Conservation (phyloP, 2,329 filamentous ascomycete species). For the Penicillium hesseltinei region DNA sequence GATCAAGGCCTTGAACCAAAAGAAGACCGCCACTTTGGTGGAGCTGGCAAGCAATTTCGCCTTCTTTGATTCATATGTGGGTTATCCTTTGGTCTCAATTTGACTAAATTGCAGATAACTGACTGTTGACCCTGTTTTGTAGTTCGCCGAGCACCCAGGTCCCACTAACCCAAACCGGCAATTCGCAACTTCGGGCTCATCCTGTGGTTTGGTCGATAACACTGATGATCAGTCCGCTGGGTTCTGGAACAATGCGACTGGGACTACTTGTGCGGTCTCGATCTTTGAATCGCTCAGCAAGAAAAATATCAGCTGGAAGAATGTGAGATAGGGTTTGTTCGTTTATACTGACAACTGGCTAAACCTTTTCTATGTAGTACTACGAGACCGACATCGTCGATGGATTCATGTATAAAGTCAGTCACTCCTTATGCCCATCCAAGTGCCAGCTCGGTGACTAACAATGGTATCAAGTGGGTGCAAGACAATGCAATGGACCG, state of each 20-base stretch:
- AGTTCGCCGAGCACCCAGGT: constrained; percentile 40
- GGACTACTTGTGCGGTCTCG: constrained; percentile 35
- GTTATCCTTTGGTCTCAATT: neutral
- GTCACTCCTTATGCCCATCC: neutral
- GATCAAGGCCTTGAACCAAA: constrained; percentile 39
- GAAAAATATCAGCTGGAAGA: constrained; percentile 41
- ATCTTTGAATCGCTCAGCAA: constrained; percentile 40
- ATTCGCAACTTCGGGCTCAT: constrained; percentile 16
- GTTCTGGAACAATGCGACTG: constrained; percentile 36
- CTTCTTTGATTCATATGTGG: constrained; percentile 39
- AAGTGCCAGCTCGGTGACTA: neutral
- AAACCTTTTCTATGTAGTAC: constrained; percentile 26
- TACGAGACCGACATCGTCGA: constrained; percentile 41
- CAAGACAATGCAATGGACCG: constrained; percentile 38
- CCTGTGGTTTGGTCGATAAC: constrained; percentile 27
- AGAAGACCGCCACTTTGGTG: constrained; percentile 36
- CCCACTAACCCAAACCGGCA: constrained; percentile 44
- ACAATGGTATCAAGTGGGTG: constrained; percentile 28
- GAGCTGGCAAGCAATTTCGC: constrained; percentile 40
- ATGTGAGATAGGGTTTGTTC: constrained; percentile 17
- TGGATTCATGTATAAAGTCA: constrained; percentile 36
- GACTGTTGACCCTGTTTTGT: constrained; percentile 1
- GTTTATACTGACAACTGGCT: neutral
- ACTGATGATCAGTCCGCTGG: constrained; percentile 34
- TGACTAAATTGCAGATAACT: neutral